These are phyloP conservation scores for Cnidoscolus chayamansa DNA, from an alignment of 441 rosid genomes.

Conservation along the genomic window DNA sequence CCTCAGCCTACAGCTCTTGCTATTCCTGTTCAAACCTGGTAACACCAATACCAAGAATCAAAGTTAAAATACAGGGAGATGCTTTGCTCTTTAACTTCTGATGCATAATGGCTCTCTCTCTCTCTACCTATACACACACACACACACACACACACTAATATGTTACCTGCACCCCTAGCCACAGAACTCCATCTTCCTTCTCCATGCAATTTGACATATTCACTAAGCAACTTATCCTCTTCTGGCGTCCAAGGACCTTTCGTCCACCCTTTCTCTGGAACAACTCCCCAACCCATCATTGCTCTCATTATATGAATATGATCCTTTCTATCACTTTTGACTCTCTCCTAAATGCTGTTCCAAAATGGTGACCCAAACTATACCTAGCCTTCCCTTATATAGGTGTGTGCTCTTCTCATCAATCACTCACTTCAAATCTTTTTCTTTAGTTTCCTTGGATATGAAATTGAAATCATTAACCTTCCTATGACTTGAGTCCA, in stretches of 20 bases:
- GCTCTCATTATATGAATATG: not conserved
- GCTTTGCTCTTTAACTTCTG: too few species aligned
- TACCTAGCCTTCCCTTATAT: not conserved
- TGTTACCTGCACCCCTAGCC: constrained; percentile 50
- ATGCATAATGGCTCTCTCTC: too few species aligned
- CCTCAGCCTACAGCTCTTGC: constrained; percentile 79
- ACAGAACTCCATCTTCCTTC: constrained; percentile 72
- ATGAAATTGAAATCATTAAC: too few species aligned
- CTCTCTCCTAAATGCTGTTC: constrained; percentile 19
- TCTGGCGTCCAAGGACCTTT: constrained; percentile 76
- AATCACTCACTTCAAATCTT: too few species aligned
- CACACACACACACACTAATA: too few species aligned
- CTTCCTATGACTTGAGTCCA: constrained; percentile 22
- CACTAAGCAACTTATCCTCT: constrained; percentile 53
- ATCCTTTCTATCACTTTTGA: not conserved
- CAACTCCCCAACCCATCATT: constrained; percentile 39
- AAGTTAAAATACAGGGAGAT: not conserved
- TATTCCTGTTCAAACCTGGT: constrained; percentile 64
- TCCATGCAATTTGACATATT: constrained; percentile 49
- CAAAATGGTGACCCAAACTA: constrained; percentile 33
- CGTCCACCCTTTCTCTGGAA: constrained; percentile 49
- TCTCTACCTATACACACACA: too few species aligned
- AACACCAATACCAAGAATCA: too few species aligned
- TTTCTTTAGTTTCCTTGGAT: too few species aligned
- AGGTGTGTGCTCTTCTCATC: too few species aligned